phyloP scores from a whole-genome alignment of 495 filamentous ascomycete genomes.

The Xylaria palmicola region DNA sequence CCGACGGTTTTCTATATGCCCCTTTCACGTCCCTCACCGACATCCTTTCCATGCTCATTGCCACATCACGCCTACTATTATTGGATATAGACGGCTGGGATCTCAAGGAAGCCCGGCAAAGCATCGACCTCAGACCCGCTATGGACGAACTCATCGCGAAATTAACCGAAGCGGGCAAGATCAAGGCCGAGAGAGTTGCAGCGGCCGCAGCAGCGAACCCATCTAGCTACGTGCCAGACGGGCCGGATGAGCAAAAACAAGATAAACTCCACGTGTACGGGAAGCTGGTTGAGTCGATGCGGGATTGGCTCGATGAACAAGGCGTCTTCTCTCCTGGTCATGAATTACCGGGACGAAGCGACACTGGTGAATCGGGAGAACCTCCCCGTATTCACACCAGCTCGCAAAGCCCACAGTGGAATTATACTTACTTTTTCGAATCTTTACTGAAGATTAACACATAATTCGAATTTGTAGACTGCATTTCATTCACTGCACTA shows the following conservation, averaged over 20 bases:
- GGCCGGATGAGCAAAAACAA: slow-evolving; percentile 16
- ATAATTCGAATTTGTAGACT: no score
- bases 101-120: slow-evolving; percentile 20
- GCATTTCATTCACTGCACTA: neutral
- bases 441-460: neutral
- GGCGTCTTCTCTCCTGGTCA: neutral
- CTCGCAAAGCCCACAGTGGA: slow-evolving; percentile 8
- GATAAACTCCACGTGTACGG: neutral
- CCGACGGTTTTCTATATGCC: slow-evolving; percentile 23
- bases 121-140: slow-evolving; percentile 20
- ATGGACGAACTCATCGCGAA: slow-evolving; percentile 18
- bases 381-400: neutral
- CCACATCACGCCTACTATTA: slow-evolving; percentile 26
- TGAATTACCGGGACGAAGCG: neutral
- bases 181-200: slow-evolving; percentile 14
- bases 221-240: slow-evolving; percentile 10
- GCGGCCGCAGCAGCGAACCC: slow-evolving; percentile 16
- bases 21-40: slow-evolving; percentile 23
- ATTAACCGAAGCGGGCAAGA: slow-evolving; percentile 3
- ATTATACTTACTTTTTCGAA: slow-evolving; percentile 10
- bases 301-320: neutral
- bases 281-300: neutral
- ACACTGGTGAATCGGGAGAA: neutral
- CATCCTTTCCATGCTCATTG: slow-evolving; percentile 26
- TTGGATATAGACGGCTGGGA: slow-evolving; percentile 30